A percentile compares a stretch with the other conserved stretches of the same genome.
phyloP scores from a whole-genome alignment of 192 early-diverging fungal species.

The Backusella parvicylindrica region DNA sequence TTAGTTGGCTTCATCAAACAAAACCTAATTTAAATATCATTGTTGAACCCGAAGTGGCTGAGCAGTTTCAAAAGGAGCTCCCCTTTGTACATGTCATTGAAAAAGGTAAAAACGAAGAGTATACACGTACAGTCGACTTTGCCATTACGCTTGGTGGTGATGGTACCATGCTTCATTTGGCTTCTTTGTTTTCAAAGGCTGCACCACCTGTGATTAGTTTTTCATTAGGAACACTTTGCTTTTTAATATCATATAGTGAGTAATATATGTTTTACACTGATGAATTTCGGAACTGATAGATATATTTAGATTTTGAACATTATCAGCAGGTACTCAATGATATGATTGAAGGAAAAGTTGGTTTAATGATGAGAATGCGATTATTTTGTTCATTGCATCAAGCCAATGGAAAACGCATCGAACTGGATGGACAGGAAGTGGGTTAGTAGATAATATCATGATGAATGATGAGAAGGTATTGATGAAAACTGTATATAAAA shows the following conservation, averaged over 20 bases:
- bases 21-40: slow-evolving; percentile 69
- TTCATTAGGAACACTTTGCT: slow-evolving; percentile 89
- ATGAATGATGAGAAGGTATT: background rate
- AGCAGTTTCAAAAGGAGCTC: slow-evolving; percentile 46
- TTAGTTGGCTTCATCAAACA: slow-evolving; percentile 61
- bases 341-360: slow-evolving; percentile 61
- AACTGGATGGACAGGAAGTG: slow-evolving; percentile 44
- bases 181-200: slow-evolving; percentile 68
- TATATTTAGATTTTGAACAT: slow-evolving; percentile 55
- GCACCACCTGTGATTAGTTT: slow-evolving; percentile 92
- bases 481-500: background rate
- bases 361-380: slow-evolving; percentile 77
- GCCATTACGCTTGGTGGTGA: slow-evolving; percentile 93
- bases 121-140: slow-evolving; percentile 72
- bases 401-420: slow-evolving; percentile 48
- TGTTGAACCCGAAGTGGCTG: slow-evolving; percentile 62
- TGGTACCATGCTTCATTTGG: slow-evolving; percentile 87
- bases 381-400: slow-evolving; percentile 63
- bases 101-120: slow-evolving; percentile 53
- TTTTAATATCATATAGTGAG: slow-evolving; percentile 82
- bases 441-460: slow-evolving; percentile 33
- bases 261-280: background rate
- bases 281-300: background rate
- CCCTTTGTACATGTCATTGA: slow-evolving; percentile 55
- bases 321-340: slow-evolving; percentile 56